Evolutionary conservation across 2,329 filamentous ascomycete genomes (phyloP).

Genomic region (Xylaria sp.): DNA sequence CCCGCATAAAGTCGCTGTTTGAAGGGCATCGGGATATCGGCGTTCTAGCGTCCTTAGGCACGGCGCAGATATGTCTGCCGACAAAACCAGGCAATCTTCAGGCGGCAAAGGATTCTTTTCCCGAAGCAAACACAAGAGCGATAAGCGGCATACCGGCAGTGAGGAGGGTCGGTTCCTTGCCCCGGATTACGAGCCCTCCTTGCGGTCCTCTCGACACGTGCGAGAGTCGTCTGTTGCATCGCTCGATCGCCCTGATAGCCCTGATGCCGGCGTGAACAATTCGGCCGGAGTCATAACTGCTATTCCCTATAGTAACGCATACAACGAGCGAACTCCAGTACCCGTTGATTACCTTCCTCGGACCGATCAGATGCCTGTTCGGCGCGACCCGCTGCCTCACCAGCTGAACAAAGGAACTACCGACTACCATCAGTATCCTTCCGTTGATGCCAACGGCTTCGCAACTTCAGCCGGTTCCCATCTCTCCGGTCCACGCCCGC

Average conservation of each 20-base stretch:
- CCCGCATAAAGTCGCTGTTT: slow-evolving; percentile 38
- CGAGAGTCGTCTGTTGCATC: slow-evolving; percentile 78
- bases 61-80: slow-evolving; percentile 66
- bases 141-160: slow-evolving; percentile 70
- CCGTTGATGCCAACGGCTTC: slow-evolving; percentile 67
- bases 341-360: slow-evolving; percentile 78
- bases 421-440: slow-evolving; percentile 92
- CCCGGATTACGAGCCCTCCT: slow-evolving; percentile 71
- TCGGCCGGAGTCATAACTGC: slow-evolving; percentile 86
- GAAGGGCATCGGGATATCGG: slow-evolving; percentile 43
- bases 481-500: slow-evolving; percentile 70
- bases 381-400: slow-evolving; percentile 81
- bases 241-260: slow-evolving; percentile 73
- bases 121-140: slow-evolving; percentile 82
- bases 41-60: slow-evolving; percentile 44
- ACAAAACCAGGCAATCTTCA: slow-evolving; percentile 85
- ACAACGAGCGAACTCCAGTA: slow-evolving; percentile 76
- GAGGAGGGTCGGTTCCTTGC: slow-evolving; percentile 68
- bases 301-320: slow-evolving; percentile 83
- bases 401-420: slow-evolving; percentile 80
- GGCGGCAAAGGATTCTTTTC: slow-evolving; percentile 83
- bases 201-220: slow-evolving; percentile 79
- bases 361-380: slow-evolving; percentile 69
- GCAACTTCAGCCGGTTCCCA: slow-evolving; percentile 64
- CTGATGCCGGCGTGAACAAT: slow-evolving; percentile 75